These are phyloP conservation scores for Endoconidiophora laricicola DNA, from an alignment of 2,329 filamentous ascomycete genomes.

Conservation along the genomic window DNA sequence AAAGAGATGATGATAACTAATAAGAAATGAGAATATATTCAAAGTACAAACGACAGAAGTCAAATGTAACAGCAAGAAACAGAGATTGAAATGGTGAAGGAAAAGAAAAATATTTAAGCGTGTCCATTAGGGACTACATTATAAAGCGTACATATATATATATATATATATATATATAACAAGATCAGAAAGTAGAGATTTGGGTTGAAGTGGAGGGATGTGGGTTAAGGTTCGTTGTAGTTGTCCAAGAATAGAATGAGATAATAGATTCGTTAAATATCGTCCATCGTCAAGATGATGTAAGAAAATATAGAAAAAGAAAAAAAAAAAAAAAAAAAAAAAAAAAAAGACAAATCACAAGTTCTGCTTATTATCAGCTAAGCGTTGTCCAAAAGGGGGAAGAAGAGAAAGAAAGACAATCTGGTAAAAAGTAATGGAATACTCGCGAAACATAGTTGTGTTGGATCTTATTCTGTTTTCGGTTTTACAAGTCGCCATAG, in stretches of 20 bases:
- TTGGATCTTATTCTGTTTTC: not conserved
- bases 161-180: no score
- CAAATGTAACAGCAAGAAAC: not conserved
- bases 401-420: not conserved
- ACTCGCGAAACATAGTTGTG: not conserved
- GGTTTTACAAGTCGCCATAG: conserved; percentile 3
- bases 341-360: not conserved
- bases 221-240: no score
- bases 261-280: not conserved
- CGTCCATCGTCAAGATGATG: not conserved
- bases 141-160: no score
- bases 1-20: not conserved
- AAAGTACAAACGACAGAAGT: not conserved
- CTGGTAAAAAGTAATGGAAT: not conserved
- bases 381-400: not conserved
- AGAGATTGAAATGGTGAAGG: not conserved
- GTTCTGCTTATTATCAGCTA: not conserved
- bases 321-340: conserved; percentile 4
- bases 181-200: no score
- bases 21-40: not conserved
- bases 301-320: not conserved
- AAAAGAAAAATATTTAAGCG: not conserved
- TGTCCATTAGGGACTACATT: no score
- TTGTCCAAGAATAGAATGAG: not conserved
- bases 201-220: no score